A percentile compares a stretch with the other conserved stretches of the same genome.
phyloP scores from a whole-genome alignment of 2,329 filamentous ascomycete genomes.

The Ophiostoma populinum region DNA sequence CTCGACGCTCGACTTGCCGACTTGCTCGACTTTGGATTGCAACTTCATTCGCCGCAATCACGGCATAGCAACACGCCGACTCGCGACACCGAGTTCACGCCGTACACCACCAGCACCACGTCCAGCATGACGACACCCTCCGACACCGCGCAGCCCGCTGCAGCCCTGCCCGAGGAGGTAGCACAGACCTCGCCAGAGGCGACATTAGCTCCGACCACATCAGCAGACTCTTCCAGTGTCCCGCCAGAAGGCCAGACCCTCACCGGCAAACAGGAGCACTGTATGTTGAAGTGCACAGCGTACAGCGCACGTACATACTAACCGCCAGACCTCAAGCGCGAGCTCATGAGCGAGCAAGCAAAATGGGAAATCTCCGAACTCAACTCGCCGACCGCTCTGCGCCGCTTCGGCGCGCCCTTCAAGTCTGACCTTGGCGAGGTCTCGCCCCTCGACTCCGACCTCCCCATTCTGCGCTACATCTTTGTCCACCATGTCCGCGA shows the following conservation, averaged over 20 bases:
- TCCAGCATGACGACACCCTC: too few species aligned
- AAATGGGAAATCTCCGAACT: constrained; percentile 81
- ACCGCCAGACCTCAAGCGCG: constrained; percentile 70
- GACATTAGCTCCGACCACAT: not conserved
- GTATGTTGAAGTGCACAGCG: constrained; percentile 38
- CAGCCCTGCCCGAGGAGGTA: too few species aligned
- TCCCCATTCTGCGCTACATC: constrained; percentile 87
- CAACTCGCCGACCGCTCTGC: constrained; percentile 84
- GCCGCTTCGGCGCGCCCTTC: constrained; percentile 91
- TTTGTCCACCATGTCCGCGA: constrained; percentile 97
- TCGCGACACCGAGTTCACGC: too few species aligned
- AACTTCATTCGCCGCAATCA: too few species aligned
- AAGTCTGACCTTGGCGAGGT: constrained; percentile 85
- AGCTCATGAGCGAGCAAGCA: constrained; percentile 81
- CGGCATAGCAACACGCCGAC: too few species aligned
- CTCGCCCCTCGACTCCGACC: constrained; percentile 76
- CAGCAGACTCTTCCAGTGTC: not conserved
- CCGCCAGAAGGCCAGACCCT: constrained; percentile 34
- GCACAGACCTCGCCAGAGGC: too few species aligned
- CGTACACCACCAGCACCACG: too few species aligned
- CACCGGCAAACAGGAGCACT: constrained; percentile 96
- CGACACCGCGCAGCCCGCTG: too few species aligned
- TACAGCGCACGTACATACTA: not conserved
- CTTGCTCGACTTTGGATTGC: too few species aligned
- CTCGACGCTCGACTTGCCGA: too few species aligned